These are phyloP conservation scores for Paecilomyces fulvus DNA, from an alignment of 2,329 filamentous ascomycete genomes.

Conservation along the genomic window DNA sequence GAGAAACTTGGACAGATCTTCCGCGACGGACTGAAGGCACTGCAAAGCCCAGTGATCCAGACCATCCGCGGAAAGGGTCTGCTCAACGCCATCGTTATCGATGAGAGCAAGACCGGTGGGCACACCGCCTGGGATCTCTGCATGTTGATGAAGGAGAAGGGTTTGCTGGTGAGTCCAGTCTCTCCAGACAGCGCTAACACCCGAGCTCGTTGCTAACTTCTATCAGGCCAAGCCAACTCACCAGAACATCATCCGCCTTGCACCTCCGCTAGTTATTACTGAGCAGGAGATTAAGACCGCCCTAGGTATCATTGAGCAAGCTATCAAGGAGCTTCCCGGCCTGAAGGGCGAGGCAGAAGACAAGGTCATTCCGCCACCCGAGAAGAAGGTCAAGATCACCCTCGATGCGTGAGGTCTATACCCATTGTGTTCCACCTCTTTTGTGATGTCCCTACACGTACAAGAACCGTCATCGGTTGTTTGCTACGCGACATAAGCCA, in stretches of 20 bases:
- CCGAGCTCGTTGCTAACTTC: slow-evolving; percentile 8
- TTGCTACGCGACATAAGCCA: not conserved
- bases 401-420: slow-evolving; percentile 43
- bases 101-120: slow-evolving; percentile 76
- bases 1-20: slow-evolving; percentile 75
- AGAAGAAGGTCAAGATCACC: slow-evolving; percentile 55
- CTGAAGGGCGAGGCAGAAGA: slow-evolving; percentile 51
- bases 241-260: slow-evolving; percentile 95
- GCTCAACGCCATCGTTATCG: slow-evolving; percentile 91
- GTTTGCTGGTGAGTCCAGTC: slow-evolving; percentile 62
- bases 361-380: slow-evolving; percentile 47
- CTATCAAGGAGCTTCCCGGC: slow-evolving; percentile 70
- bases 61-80: slow-evolving; percentile 84
- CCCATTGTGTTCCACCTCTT: not conserved
- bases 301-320: slow-evolving; percentile 69
- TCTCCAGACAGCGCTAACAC: not conserved
- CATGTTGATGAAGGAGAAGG: slow-evolving; percentile 90
- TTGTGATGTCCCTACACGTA: no score
- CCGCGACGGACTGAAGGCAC: slow-evolving; percentile 64
- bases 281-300: slow-evolving; percentile 76
- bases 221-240: slow-evolving; percentile 91
- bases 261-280: slow-evolving; percentile 90
- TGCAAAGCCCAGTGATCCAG: slow-evolving; percentile 74
- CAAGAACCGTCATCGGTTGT: not conserved
- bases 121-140: slow-evolving; percentile 94